Evolutionary conservation across 805 yeast genomes (phyloP).

Genomic region (Lipomyces starkeyi): DNA sequence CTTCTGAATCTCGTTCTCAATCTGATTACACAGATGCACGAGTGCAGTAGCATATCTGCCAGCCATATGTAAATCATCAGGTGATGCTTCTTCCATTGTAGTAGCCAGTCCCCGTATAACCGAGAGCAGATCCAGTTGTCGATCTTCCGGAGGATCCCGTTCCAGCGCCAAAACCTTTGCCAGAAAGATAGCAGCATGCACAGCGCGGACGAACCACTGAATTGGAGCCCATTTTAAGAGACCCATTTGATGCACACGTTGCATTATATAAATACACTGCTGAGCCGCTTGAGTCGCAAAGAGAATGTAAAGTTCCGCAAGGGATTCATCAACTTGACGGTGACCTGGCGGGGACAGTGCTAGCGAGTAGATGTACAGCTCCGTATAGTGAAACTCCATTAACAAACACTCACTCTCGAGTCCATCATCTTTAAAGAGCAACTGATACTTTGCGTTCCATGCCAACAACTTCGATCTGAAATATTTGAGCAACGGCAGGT

Average conservation of each 20-base stretch:
- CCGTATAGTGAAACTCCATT: constrained; percentile 84
- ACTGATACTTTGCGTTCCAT: constrained; percentile 73
- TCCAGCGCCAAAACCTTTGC: constrained; percentile 70
- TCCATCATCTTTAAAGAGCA: constrained; percentile 52
- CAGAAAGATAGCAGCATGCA: constrained; percentile 86
- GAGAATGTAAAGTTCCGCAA: constrained; percentile 80
- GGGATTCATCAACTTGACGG: constrained; percentile 49
- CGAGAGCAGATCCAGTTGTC: constrained; percentile 62
- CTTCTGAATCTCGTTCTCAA: constrained; percentile 26
- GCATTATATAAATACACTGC: constrained; percentile 73
- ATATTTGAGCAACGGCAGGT: constrained; percentile 71
- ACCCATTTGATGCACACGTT: constrained; percentile 65
- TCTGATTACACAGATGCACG: constrained; percentile 24
- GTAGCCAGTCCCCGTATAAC: constrained; percentile 75
- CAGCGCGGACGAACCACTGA: constrained; percentile 86
- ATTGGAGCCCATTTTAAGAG: constrained; percentile 82
- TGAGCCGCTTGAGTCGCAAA: constrained; percentile 84
- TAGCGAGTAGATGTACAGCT: constrained; percentile 80
- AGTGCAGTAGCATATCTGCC: constrained; percentile 35
- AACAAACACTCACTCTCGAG: constrained; percentile 74
- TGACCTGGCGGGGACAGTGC: constrained; percentile 62
- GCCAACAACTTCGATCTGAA: constrained; percentile 76
- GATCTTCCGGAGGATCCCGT: constrained; percentile 38
- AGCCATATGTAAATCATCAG: constrained; percentile 86
- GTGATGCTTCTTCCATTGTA: constrained; percentile 79